Conservation (phyloP, 208 protist species). For the Tetramitus jugosus region DNA sequence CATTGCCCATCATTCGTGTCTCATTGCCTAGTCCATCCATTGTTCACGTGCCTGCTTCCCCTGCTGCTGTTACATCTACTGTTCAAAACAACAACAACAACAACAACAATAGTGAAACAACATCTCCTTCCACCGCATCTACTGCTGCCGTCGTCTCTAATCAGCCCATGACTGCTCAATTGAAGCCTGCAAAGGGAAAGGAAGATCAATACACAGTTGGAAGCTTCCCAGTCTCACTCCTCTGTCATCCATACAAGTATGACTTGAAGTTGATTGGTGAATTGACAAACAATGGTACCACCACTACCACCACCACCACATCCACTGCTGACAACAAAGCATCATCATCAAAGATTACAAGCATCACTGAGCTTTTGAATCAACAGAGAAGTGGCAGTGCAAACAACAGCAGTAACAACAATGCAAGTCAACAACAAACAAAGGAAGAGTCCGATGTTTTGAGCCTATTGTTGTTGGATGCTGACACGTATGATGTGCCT, state of each 20-base stretch:
- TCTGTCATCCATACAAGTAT: slow-evolving; percentile 16
- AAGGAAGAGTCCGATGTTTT: too few relatives aligned
- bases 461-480: not conserved
- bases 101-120: not conserved
- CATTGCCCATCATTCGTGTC: too few relatives aligned
- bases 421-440: not conserved
- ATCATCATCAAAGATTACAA: too few relatives aligned
- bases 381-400: too few relatives aligned
- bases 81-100: not conserved
- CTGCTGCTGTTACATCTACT: not conserved
- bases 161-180: not conserved
- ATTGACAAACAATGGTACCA: too few relatives aligned
- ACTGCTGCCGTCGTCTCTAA: not conserved
- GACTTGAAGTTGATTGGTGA: not conserved
- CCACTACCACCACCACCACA: too few relatives aligned
- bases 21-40: not conserved
- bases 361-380: too few relatives aligned
- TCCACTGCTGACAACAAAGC: too few relatives aligned
- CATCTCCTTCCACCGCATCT: not conserved
- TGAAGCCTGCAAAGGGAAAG: slow-evolving; percentile 4
- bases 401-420: too few relatives aligned
- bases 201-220: not conserved
- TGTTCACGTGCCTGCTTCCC: not conserved
- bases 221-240: not conserved
- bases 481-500: not conserved